Percentiles rank a stretch among this genome's conserved stretches.
phyloP scores from a whole-genome alignment of 73 alveolate species.

The Stentor coeruleus region DNA sequence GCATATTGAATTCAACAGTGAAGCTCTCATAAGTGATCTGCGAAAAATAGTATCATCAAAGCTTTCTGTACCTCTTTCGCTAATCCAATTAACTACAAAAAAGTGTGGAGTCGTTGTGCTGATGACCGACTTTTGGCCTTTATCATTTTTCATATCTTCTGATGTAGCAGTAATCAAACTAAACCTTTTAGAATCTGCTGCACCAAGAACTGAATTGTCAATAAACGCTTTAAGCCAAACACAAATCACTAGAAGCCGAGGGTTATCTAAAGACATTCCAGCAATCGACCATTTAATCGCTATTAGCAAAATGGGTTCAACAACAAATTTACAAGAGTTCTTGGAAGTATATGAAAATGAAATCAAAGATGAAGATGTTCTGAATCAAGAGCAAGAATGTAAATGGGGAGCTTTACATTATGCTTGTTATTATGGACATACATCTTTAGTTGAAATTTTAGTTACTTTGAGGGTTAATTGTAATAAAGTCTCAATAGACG shows the following conservation, averaged over 20 bases:
- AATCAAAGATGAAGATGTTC: background rate
- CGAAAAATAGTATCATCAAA: background rate
- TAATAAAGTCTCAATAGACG: constrained; percentile 54
- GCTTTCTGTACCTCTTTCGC: background rate
- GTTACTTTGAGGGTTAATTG: constrained; percentile 35
- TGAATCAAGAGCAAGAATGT: constrained; percentile 25
- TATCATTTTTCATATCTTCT: background rate
- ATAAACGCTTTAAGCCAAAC: background rate
- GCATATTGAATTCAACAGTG: background rate
- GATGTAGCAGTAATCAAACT: background rate
- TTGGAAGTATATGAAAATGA: background rate
- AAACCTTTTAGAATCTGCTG: background rate
- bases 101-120: background rate
- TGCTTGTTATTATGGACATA: constrained; percentile 28
- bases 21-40: background rate
- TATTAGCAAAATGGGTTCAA: background rate
- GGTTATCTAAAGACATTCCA: background rate
- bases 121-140: constrained; percentile 25
- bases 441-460: background rate
- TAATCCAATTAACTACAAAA: background rate
- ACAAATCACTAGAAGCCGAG: background rate
- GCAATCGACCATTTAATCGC: background rate
- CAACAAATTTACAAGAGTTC: background rate
- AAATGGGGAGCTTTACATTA: constrained; percentile 27
- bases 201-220: background rate